Evolutionary conservation across 352 stramenopile genomes (phyloP), one percentile per base, ranked within the genome.

Genomic region (Phytophthora sp.): DNA sequence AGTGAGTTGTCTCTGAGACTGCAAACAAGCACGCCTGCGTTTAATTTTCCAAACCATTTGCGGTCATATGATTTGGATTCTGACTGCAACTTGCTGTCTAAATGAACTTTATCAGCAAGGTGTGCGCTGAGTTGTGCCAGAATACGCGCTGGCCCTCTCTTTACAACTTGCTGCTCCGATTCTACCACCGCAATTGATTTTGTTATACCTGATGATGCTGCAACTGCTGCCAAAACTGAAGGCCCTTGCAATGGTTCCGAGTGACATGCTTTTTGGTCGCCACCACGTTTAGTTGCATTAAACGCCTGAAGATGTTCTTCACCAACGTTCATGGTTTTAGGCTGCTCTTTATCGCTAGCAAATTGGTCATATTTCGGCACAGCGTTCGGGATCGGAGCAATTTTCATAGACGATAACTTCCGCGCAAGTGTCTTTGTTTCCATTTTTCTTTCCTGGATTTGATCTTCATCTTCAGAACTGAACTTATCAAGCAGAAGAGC

Each of bases 401-500:
- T 77, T 34, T 52, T 62, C 67, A 79, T 83, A 2, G 48, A 69
- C 0, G 79, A 74, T 59, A 88, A 72, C 8, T 74, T 82, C 30
- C 74, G 49, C 0, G 69, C 79, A 0, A 89, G 52, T 4, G 75
- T 77, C 21, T 72, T 76, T 3, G 55, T 64, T 1, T 84, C 69
- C 10, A 84, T 66, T 30, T 72, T 49, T 38, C 83, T 81, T 1
- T 61, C 45, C 26, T 82, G 69, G 1, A 55, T 44, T 53, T 84
- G 68, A 5, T 88, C 73, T 4, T 77, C 76, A 26, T 89, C 81
- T 1, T 92, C 77, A 3, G 66, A 63, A 45, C 80, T 87, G 55
- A 98, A 98, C 46, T 95, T 93, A 56, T 93, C 82, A 10, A 98
- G 75, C 4, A 98, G 37, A 35, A 98, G 84, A 9, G 94, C 95